These are phyloP conservation scores for Kodamaea sp. DNA, from an alignment of 1,139 yeast genomes.

Conservation along the genomic window DNA sequence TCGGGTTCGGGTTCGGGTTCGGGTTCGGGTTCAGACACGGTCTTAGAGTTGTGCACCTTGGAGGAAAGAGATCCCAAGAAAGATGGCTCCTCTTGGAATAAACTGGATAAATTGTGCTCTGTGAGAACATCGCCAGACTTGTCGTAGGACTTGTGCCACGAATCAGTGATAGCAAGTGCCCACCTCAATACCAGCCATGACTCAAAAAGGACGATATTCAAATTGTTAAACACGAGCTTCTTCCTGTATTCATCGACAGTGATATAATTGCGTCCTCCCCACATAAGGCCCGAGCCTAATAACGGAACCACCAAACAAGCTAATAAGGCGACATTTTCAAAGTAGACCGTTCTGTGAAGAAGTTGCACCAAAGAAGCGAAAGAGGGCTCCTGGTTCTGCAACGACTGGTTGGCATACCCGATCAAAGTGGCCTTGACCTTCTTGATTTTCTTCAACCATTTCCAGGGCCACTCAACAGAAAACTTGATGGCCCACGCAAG, in stretches of 20 bases:
- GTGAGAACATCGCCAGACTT: neutral
- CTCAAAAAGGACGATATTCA: constrained; percentile 32
- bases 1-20: neutral
- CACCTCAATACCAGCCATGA: constrained; percentile 30
- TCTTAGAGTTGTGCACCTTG: neutral
- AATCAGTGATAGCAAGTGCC: constrained; percentile 2
- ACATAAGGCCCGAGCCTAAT: constrained; percentile 27
- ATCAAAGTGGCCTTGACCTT: constrained; percentile 21
- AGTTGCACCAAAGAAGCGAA: constrained; percentile 11
- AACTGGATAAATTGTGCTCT: neutral
- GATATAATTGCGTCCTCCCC: constrained; percentile 27
- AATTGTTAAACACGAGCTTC: constrained; percentile 32
- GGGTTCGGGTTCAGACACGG: neutral
- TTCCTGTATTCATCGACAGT: constrained; percentile 30
- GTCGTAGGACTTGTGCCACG: neutral
- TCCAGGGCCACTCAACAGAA: constrained; percentile 40
- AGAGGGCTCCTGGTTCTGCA: neutral
- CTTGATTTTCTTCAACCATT: constrained; percentile 30
- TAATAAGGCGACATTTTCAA: constrained; percentile 25
- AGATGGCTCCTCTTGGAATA: too few species aligned
- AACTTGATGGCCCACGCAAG: constrained; percentile 31
- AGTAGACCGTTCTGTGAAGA: constrained; percentile 18
- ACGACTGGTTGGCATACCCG: constrained; percentile 7
- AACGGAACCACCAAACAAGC: constrained; percentile 27
- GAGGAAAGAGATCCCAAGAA: too few species aligned